phyloP scores from a whole-genome alignment of 352 stramenopile species.

The Phytophthora cactorum region DNA sequence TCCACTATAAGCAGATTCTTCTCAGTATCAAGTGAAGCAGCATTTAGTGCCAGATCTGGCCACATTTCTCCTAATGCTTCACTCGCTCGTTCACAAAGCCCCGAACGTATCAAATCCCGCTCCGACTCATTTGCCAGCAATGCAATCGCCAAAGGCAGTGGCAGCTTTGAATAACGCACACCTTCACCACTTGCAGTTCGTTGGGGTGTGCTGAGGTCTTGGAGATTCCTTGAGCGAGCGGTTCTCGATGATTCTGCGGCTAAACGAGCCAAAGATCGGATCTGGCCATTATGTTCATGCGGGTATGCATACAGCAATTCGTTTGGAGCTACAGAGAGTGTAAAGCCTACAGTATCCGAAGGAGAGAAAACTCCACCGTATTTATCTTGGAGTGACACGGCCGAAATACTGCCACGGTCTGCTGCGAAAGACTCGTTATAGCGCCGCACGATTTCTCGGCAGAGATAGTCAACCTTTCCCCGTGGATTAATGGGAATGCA shows the following conservation, averaged over 20 bases:
- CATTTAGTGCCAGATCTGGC: conserved; percentile 70
- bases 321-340: conserved; percentile 21
- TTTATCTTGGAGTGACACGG: conserved; percentile 61
- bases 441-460: conserved; percentile 57
- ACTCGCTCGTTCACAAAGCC: conserved; percentile 36
- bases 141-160: conserved; percentile 59
- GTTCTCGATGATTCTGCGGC: conserved; percentile 8
- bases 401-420: conserved; percentile 31
- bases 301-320: conserved; percentile 40
- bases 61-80: conserved; percentile 40
- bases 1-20: conserved; percentile 61
- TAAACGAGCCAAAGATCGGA: conserved; percentile 30
- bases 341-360: conserved; percentile 54
- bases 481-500: conserved; percentile 63
- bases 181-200: conserved; percentile 18
- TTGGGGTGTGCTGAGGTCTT: not conserved
- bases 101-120: conserved; percentile 50
- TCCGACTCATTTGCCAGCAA: conserved; percentile 75
- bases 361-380: conserved; percentile 58
- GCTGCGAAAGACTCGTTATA: conserved; percentile 66
- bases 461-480: conserved; percentile 51
- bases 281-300: conserved; percentile 16
- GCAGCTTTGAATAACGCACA: conserved; percentile 53
- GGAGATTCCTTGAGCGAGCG: not conserved
- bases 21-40: conserved; percentile 50